Evolutionary conservation across 805 yeast species (phyloP).

Genomic region (Yarrowia sp.): DNA sequence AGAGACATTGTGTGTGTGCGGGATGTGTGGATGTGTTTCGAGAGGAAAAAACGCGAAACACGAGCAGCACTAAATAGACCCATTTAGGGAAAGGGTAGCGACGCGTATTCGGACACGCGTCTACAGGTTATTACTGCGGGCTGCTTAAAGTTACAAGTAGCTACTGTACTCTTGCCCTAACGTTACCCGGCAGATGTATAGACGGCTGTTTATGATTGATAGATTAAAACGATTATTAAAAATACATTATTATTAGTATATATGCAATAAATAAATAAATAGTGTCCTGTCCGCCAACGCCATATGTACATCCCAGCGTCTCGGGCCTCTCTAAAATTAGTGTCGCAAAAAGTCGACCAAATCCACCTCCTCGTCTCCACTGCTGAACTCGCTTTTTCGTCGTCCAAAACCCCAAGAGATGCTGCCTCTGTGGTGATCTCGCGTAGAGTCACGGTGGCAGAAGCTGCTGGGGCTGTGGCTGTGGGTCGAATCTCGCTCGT

Average conservation of each 20-base stretch:
- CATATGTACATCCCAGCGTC: background rate
- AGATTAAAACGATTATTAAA: background rate
- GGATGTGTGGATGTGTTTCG: background rate
- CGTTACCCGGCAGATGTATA: conserved; percentile 1
- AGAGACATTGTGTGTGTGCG: conserved; percentile 40
- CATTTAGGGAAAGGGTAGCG: conserved; percentile 9
- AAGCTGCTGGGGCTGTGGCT: background rate
- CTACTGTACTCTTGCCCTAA: background rate
- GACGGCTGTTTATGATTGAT: too few species aligned
- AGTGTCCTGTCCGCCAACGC: too few species aligned
- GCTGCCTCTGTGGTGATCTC: background rate
- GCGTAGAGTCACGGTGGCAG: background rate
- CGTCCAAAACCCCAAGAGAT: conserved; percentile 17
- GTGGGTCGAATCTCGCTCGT: background rate
- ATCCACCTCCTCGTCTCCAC: conserved; percentile 45
- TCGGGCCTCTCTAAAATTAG: background rate
- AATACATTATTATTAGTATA: background rate
- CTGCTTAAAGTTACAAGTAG: too few species aligned
- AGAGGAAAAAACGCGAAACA: background rate
- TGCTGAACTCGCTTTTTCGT: conserved; percentile 10
- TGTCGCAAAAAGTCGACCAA: conserved; percentile 41
- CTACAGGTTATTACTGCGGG: too few species aligned
- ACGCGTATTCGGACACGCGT: background rate
- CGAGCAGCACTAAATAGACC: background rate
- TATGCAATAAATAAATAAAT: conserved; percentile 20